Percentiles rank a stretch among this genome's conserved stretches.
Evolutionary conservation across 371 early-diverging fungal species (phyloP).

Genomic region (Choanephora cucurbitarum): DNA sequence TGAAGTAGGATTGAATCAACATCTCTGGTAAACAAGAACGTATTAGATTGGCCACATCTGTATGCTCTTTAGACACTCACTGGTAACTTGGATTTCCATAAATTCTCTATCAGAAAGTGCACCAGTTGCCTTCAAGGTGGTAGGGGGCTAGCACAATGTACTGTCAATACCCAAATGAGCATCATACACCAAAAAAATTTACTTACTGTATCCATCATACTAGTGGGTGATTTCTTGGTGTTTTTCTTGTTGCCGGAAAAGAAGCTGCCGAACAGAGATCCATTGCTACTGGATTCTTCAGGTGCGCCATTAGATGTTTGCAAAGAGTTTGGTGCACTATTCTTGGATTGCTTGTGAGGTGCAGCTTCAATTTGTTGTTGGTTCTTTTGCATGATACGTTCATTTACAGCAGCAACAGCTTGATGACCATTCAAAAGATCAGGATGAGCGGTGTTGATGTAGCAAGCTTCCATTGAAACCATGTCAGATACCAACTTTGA

Average conservation of each 20-base stretch:
- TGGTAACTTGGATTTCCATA: conserved; percentile 98
- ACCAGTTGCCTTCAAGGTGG: conserved; percentile 92
- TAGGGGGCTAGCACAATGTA: conserved; percentile 72
- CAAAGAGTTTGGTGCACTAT: conserved; percentile 4
- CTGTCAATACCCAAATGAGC: no score
- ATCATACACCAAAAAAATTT: background rate
- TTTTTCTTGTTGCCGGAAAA: conserved; percentile 80
- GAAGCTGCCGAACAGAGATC: conserved; percentile 94
- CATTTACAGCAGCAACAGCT: conserved; percentile 92
- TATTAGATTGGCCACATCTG: no score
- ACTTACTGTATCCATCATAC: conserved; percentile 72
- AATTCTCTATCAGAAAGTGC: conserved; percentile 93
- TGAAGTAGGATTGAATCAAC: conserved; percentile 93
- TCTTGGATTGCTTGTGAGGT: conserved; percentile 5
- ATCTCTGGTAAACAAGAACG: conserved; percentile 58
- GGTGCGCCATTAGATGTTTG: conserved; percentile 41
- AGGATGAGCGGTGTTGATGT: conserved; percentile 98
- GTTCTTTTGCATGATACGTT: conserved; percentile 64
- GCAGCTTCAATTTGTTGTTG: conserved; percentile 4
- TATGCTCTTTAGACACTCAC: conserved; percentile 58
- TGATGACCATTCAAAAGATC: conserved; percentile 97
- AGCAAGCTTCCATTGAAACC: conserved; percentile 90
- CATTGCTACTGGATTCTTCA: conserved; percentile 41
- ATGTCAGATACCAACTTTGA: conserved; percentile 92
- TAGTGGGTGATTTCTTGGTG: conserved; percentile 44